Conservation (phyloP, 805 yeast genomes). For the Candida ovalis region DNA sequence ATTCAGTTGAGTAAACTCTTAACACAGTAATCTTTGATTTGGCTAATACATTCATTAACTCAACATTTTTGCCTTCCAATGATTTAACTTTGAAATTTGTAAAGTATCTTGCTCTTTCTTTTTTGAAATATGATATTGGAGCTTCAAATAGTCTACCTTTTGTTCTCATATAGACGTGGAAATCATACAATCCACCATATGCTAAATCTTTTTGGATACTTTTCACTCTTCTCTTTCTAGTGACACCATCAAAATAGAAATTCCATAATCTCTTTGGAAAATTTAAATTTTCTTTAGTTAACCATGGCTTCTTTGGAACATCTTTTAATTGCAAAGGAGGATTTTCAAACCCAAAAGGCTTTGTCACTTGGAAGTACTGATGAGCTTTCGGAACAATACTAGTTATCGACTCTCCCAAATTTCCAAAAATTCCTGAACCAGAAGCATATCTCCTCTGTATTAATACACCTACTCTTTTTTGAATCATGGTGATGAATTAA, state of each 20-base stretch:
- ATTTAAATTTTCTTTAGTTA: constrained; percentile 28
- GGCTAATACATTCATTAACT: constrained; percentile 37
- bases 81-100: constrained; percentile 70
- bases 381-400: constrained; percentile 34
- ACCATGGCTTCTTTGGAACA: constrained; percentile 17
- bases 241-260: constrained; percentile 34
- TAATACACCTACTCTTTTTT: constrained; percentile 5
- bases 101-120: constrained; percentile 71
- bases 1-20: constrained; percentile 59
- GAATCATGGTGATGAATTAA: constrained; percentile 8
- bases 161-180: constrained; percentile 63
- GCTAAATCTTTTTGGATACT: constrained; percentile 58
- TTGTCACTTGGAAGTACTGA: constrained; percentile 28
- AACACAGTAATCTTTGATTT: constrained; percentile 56
- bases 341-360: constrained; percentile 30
- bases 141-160: constrained; percentile 82
- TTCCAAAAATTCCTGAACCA: constrained; percentile 28
- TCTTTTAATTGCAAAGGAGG: constrained; percentile 25
- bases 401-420: constrained; percentile 28
- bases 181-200: constrained; percentile 63
- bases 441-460: constrained; percentile 23
- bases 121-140: constrained; percentile 74
- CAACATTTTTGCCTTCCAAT: constrained; percentile 33
- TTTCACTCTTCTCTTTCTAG: constrained; percentile 30
- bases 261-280: constrained; percentile 30